Percentiles rank a stretch among this genome's conserved stretches.
Conservation (phyloP, 1,139 yeast genomes). For the Suhomyces maxii region DNA sequence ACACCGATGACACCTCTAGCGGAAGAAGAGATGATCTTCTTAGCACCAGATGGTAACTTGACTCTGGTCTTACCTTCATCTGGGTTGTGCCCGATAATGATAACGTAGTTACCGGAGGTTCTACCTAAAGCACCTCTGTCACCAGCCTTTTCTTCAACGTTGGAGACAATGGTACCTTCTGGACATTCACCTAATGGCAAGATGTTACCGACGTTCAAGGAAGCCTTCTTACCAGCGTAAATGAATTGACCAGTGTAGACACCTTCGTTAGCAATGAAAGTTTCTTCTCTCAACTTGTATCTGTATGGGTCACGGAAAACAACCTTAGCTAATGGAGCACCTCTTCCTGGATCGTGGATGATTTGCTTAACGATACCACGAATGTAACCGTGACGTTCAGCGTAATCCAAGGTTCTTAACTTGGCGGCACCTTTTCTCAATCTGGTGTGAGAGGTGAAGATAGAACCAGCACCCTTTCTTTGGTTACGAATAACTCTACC, state of each 20-base stretch:
- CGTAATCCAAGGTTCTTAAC: constrained; percentile 98
- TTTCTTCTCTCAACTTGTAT: constrained; percentile 97
- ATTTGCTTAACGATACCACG: constrained; percentile 99
- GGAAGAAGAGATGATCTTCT: constrained; percentile 90
- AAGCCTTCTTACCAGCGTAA: constrained; percentile 99
- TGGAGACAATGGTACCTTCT: constrained; percentile 98
- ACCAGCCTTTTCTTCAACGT: constrained; percentile 98
- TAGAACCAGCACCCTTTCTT: constrained; percentile 99
- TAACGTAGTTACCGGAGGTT: constrained; percentile 99
- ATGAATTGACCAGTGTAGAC: constrained; percentile 98
- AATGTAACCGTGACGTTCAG: constrained; percentile 99
- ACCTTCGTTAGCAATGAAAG: constrained; percentile 99
- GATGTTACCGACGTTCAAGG: constrained; percentile 95
- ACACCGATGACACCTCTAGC: constrained; percentile 99
- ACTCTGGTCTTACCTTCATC: constrained; percentile 99
- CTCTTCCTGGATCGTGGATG: constrained; percentile 99
- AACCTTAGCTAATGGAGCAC: constrained; percentile 99
- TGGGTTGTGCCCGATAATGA: constrained; percentile 98
- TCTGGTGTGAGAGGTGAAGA: constrained; percentile 99
- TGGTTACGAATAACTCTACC: constrained; percentile 99
- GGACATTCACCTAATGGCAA: constrained; percentile 97
- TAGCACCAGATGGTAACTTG: constrained; percentile 98
- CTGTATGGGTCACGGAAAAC: constrained; percentile 99
- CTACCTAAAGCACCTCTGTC: constrained; percentile 99
- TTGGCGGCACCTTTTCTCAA: constrained; percentile 99